A percentile compares a stretch with the other conserved stretches of the same genome.
Conservation (phyloP, 805 yeast species). For the Kuraishia hungarica region DNA sequence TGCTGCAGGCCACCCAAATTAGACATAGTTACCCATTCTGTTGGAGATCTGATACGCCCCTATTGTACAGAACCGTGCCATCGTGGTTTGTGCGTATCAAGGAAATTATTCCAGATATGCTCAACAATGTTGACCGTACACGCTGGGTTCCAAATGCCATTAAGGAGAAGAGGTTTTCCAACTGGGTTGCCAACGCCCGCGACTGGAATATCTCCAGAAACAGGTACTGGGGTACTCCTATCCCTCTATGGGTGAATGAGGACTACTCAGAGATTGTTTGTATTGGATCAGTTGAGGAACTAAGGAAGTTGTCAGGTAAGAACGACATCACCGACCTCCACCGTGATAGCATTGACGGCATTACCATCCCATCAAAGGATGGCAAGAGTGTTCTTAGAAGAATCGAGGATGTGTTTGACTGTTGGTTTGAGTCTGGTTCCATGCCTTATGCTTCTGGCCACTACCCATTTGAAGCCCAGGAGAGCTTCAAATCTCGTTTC, state of each 20-base stretch:
- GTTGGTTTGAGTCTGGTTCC: constrained; percentile 99
- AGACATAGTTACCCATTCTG: constrained; percentile 98
- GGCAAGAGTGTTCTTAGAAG: constrained; percentile 87
- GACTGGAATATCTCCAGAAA: constrained; percentile 99
- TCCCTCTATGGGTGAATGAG: constrained; percentile 95
- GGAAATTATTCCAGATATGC: constrained; percentile 83
- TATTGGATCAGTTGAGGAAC: constrained; percentile 84
- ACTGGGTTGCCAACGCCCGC: constrained; percentile 98
- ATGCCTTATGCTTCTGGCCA: constrained; percentile 98
- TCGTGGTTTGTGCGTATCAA: constrained; percentile 96
- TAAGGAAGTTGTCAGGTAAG: constrained; percentile 77
- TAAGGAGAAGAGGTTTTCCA: constrained; percentile 91
- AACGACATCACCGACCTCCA: constrained; percentile 81
- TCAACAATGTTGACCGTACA: constrained; percentile 75
- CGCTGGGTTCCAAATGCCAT: constrained; percentile 91
- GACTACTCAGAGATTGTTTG: constrained; percentile 91
- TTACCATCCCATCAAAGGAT: constrained; percentile 84
- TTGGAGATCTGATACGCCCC: constrained; percentile 99
- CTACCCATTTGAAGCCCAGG: constrained; percentile 87
- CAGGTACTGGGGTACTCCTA: constrained; percentile 99
- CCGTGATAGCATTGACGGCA: constrained; percentile 84
- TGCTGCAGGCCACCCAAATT: constrained; percentile 73
- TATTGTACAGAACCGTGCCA: constrained; percentile 92
- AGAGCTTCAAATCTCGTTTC: constrained; percentile 62
- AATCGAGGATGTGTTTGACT: constrained; percentile 96